Evolutionary conservation across 2,329 filamentous ascomycete species (phyloP).

Genomic region (Endocalyx cinctus): DNA sequence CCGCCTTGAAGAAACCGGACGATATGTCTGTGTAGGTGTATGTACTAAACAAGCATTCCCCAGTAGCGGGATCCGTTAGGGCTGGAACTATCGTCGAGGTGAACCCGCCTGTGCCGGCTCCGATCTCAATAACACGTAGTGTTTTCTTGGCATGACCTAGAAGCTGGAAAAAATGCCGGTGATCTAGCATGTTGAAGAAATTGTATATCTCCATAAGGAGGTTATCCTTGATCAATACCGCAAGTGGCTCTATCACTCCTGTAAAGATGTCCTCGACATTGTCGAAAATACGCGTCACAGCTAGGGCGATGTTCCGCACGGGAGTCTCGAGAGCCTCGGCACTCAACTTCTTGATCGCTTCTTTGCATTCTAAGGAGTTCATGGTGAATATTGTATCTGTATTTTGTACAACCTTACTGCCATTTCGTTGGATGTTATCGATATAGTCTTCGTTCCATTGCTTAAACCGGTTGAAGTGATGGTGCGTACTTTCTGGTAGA

Average conservation of each 20-base stretch:
- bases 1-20: slow-evolving; percentile 8
- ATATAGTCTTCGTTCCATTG: no score
- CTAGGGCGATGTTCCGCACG: no score
- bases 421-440: no score
- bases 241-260: not conserved
- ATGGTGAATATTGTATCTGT: no score
- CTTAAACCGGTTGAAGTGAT: no score
- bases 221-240: not conserved
- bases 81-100: slow-evolving; percentile 3
- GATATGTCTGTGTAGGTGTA: slow-evolving; percentile 14
- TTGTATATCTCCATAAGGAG: slow-evolving; percentile 9
- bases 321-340: no score
- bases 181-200: slow-evolving; percentile 9
- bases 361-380: no score
- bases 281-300: not conserved
- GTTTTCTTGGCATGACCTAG: slow-evolving; percentile 5
- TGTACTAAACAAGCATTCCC: not conserved
- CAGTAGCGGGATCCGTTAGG: not conserved
- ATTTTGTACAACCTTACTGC: no score
- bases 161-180: slow-evolving; percentile 5
- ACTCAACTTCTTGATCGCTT: no score
- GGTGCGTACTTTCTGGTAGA: no score
- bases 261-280: slow-evolving; percentile 1
- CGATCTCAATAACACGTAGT: slow-evolving; percentile 11
- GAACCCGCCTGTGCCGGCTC: slow-evolving; percentile 10